Conservation (phyloP, 176 grass and related monocot species). For the Avena insularis region DNA sequence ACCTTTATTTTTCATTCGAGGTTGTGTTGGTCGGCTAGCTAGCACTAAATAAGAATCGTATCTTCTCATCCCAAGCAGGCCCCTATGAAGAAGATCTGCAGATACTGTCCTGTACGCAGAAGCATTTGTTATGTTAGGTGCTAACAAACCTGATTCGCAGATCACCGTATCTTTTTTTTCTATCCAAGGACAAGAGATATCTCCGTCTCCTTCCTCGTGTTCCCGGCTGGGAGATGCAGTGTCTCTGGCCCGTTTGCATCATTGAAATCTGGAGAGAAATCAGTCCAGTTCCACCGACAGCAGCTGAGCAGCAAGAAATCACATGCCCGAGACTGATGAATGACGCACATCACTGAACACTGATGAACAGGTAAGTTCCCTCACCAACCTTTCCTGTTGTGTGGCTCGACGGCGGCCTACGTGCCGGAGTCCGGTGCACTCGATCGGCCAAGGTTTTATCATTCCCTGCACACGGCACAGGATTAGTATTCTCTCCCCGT, state of each 20-base stretch:
- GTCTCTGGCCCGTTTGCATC: not conserved
- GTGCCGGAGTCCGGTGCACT: slow-evolving; percentile 21
- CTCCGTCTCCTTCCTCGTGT: not conserved
- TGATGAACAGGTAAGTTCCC: not conserved
- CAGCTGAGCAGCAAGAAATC: not conserved
- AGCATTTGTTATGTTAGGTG: slow-evolving; percentile 1
- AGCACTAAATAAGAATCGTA: not conserved
- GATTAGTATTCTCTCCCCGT: too few species aligned
- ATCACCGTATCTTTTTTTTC: slow-evolving; percentile 9
- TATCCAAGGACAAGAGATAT: not conserved
- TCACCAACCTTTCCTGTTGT: not conserved
- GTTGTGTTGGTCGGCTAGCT: not conserved
- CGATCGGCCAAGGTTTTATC: not conserved
- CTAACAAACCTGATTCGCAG: slow-evolving; percentile 6
- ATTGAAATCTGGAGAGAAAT: not conserved
- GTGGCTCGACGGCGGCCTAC: slow-evolving; percentile 26
- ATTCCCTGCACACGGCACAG: not conserved
- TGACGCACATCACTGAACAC: not conserved
- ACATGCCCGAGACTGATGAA: not conserved
- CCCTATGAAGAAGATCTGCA: not conserved
- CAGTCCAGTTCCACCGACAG: not conserved
- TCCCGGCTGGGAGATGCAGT: not conserved
- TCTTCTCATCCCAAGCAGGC: not conserved
- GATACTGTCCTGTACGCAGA: not conserved
- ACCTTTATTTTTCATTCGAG: not conserved